Conservation (phyloP, 345 rosid species). For the Carallia brachiata region DNA sequence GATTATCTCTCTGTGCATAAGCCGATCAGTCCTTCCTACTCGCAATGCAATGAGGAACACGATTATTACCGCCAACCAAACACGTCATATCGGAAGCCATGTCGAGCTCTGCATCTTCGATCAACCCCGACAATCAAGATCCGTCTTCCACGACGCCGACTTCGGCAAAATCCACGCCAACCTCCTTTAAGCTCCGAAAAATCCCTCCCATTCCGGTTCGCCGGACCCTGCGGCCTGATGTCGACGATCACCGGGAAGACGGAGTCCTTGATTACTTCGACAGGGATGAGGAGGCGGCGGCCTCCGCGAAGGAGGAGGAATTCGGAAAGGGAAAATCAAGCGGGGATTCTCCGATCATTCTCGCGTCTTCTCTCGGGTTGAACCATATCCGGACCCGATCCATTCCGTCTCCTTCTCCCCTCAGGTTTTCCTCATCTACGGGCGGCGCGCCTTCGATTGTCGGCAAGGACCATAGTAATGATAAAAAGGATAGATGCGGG, state of each 20-base stretch:
- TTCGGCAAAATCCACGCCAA: conserved; percentile 13
- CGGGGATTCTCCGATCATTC: conserved; percentile 38
- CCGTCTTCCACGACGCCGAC: conserved; percentile 18
- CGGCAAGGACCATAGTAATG: conserved; percentile 5
- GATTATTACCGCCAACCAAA: background rate
- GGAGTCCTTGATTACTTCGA: background rate
- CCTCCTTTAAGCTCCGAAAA: conserved; percentile 51
- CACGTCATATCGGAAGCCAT: conserved; percentile 10
- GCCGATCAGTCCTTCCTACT: conserved; percentile 4
- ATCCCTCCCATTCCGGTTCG: conserved; percentile 60
- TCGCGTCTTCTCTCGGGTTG: conserved; percentile 63
- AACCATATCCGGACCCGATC: conserved; percentile 81
- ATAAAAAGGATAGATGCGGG: conserved; percentile 22
- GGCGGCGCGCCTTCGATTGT: conserved; percentile 24
- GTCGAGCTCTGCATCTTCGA: conserved; percentile 21
- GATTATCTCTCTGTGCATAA: background rate
- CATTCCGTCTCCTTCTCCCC: conserved; percentile 46
- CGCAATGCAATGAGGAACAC: conserved; percentile 13
- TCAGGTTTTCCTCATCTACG: conserved; percentile 48
- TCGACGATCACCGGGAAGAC: conserved; percentile 15
- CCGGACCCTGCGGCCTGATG: conserved; percentile 15
- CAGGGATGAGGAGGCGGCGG: background rate
- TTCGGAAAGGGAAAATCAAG: conserved; percentile 1
- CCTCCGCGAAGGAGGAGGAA: background rate
- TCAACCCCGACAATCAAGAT: conserved; percentile 19